Base-by-base conservation (phyloP, 1,139 yeast genomes). In the Kodamaea anthophila region DNA sequence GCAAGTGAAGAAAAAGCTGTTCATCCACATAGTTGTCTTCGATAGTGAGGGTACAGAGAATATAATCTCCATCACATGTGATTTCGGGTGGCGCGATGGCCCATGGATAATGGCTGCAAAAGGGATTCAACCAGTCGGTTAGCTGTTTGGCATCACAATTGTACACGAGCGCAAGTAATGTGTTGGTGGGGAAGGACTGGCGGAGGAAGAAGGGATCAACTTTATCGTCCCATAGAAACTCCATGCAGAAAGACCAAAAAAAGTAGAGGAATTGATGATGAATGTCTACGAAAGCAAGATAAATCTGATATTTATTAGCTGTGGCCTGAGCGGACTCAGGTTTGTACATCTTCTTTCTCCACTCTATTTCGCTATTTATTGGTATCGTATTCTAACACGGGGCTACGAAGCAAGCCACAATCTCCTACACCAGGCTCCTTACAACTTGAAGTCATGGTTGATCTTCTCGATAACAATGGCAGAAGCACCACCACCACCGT, bases 401-500 rank as follows among this genome's bases (percentile, higher is more conserved):
- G n/a, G n/a, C n/a, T n/a, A n/a, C n/a, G n/a, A n/a, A n/a, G n/a
- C n/a, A n/a, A n/a, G n/a, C n/a, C n/a, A n/a, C n/a, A n/a, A n/a
- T n/a, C n/a, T n/a, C n/a, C n/a, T n/a, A n/a, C n/a, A n/a, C n/a
- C n/a, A n/a, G n/a, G n/a, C n/a, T n/a, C n/a, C n/a, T 30, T 44
- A 51, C 48, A 52, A 50, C 44, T 51, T 50, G 37, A 40, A 40
- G 32, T 45, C 51, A 30, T 24, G 21, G 29, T 40, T 42, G 22
- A 46, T 35, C 31, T 42, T 74, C 61, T 83, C 88, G 44, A 85
- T 69, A 39, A 85, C 82, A 44, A 85, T 60, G 21, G 94, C 77
- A 36, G 94, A 81, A 35, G 96, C 97, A 56, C 97, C 97, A 56
- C 98, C 98, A 51, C 98, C 98, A 68, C 98, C 97, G 60, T 91